phyloP scores from a whole-genome alignment of 176 grass and related monocot genomes.

The Zoysia japonica region DNA sequence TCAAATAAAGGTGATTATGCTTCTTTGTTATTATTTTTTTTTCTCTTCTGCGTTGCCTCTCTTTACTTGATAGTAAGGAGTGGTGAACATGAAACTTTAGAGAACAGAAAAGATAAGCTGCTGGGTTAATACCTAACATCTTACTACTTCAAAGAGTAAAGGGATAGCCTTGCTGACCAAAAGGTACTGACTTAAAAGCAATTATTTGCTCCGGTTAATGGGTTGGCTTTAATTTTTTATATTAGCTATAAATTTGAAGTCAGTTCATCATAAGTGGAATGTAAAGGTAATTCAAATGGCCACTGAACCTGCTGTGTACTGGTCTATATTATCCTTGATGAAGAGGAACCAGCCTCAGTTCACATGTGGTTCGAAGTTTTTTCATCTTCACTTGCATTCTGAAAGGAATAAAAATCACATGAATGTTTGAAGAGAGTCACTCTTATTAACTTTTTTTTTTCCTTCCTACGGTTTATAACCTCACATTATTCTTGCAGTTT shows the following conservation, averaged over 20 bases:
- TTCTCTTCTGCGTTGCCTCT: slow-evolving; percentile 11
- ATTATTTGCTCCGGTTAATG: slow-evolving; percentile 7
- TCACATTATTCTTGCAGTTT: slow-evolving; percentile 59
- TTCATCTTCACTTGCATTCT: slow-evolving; percentile 4
- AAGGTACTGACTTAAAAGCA: background rate
- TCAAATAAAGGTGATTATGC: slow-evolving; percentile 84
- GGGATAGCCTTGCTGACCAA: background rate
- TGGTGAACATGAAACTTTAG: background rate
- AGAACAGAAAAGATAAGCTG: slow-evolving; percentile 1
- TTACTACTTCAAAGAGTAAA: slow-evolving; percentile 31
- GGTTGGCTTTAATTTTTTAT: slow-evolving; percentile 13
- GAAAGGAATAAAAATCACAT: slow-evolving; percentile 20
- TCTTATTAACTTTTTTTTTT: background rate
- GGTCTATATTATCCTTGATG: slow-evolving; percentile 15
- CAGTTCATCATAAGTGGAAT: background rate
- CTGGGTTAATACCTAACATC: background rate
- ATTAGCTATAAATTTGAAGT: slow-evolving; percentile 1
- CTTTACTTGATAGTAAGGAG: slow-evolving; percentile 28
- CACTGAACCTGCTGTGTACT: background rate
- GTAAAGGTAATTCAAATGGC: background rate
- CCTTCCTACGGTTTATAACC: slow-evolving; percentile 18
- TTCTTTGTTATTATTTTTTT: background rate
- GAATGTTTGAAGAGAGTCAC: background rate
- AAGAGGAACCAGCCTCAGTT: slow-evolving; percentile 20
- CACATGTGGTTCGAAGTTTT: slow-evolving; percentile 32